Evolutionary conservation across 208 protist species (phyloP), one percentile per base, ranked within the genome.

Genomic region (Acanthamoeba royreba): DNA sequence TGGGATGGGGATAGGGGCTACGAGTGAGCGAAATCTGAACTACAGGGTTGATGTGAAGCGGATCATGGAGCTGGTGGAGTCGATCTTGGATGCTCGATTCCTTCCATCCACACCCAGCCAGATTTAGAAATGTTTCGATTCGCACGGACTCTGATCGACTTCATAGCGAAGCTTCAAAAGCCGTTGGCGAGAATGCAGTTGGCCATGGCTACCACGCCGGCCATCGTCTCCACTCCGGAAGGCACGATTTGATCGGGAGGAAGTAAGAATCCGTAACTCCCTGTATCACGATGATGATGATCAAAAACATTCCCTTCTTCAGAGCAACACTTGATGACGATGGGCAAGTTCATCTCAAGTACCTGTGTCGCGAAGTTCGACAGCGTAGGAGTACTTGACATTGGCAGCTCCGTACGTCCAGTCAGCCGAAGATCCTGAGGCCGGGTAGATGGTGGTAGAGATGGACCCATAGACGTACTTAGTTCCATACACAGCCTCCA

Each of bases 321-420:
- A n/a, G n/a, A n/a, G n/a, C n/a, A n/a, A n/a, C n/a, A n/a, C n/a
- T n/a, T n/a, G n/a, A n/a, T n/a, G n/a, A n/a, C n/a, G n/a, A n/a
- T n/a, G n/a, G n/a, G n/a, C 42, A 46, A 22, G 35, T 88, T 53
- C 9, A 69, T 49, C 2, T 77, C 28, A 31, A n/a, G 17, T 45
- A 55, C 69, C 87, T 13, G 93, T 92, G 61, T 89, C 93, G 25
- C 94, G 69, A 13, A 93, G 81, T 85, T 95, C 94, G 49, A 95
- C 47, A 25, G 94, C 85, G 35, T 61, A 92, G 43, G 47, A 46
- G 61, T 47, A 90, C 58, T 31, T 47, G 28, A 40, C 38, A 25
- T 74, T 87, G n/a, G 72, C 55, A 22, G 43, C 49, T 46, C 43
- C 81, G 55, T 83, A 95, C 55, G 85, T 90, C 90, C 90, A 95